These are phyloP conservation scores for Talaromyces sp. DNA, from an alignment of 2,329 filamentous ascomycete species.

Conservation along the genomic window DNA sequence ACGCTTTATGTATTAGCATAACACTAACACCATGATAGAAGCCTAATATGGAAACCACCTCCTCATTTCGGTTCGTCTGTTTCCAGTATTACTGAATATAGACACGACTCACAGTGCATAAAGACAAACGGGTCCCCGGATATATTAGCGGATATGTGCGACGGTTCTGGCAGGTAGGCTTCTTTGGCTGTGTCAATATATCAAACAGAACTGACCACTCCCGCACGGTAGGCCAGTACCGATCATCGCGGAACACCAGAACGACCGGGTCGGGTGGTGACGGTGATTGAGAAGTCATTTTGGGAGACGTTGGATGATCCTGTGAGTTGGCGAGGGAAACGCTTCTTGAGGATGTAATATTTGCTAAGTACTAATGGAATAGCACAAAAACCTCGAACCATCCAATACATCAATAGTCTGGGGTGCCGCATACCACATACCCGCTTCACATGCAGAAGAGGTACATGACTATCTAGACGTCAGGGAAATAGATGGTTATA, in stretches of 20 bases:
- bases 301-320: slow-evolving; percentile 74
- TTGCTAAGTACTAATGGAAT: not conserved
- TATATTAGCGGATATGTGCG: slow-evolving; percentile 93
- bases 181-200: slow-evolving; percentile 17
- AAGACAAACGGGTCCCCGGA: slow-evolving; percentile 80
- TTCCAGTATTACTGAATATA: too few relatives aligned
- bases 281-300: slow-evolving; percentile 77
- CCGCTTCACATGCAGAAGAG: slow-evolving; percentile 66
- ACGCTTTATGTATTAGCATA: not conserved
- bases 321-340: slow-evolving; percentile 35
- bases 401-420: slow-evolving; percentile 61
- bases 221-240: slow-evolving; percentile 56
- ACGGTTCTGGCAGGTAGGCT: slow-evolving; percentile 91
- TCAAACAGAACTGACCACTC: slow-evolving; percentile 4
- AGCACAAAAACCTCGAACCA: slow-evolving; percentile 37
- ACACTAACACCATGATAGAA: slow-evolving; percentile 52
- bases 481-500: slow-evolving; percentile 95
- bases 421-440: slow-evolving; percentile 90
- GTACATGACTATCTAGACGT: slow-evolving; percentile 91
- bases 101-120: not conserved
- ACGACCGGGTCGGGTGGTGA: slow-evolving; percentile 85
- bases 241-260: slow-evolving; percentile 92
- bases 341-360: not conserved
- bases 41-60: slow-evolving; percentile 96
- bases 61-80: slow-evolving; percentile 78